Evolutionary conservation across 1,284 basidiomycete species (phyloP).

Genomic region (Apiotrichum gracile): DNA sequence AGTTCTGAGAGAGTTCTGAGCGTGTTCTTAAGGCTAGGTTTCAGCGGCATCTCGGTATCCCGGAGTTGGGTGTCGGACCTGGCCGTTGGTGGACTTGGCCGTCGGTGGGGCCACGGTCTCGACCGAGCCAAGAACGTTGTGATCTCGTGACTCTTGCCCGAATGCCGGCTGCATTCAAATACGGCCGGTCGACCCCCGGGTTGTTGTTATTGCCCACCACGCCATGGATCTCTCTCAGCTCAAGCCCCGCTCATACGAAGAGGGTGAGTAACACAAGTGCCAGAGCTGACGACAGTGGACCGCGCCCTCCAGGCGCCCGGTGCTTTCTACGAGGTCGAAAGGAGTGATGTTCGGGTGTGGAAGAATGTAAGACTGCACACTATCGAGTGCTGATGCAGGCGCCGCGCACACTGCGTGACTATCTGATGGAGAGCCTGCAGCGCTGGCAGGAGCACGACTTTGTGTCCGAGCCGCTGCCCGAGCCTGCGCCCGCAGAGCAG

Average conservation of each 20-base stretch:
- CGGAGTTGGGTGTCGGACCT: no score
- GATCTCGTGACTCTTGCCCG: no score
- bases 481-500: neutral
- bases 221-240: neutral
- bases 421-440: slow-evolving; percentile 15
- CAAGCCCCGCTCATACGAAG: neutral
- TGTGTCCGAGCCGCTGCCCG: neutral
- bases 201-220: no score
- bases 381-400: slow-evolving; percentile 14
- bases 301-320: slow-evolving; percentile 31
- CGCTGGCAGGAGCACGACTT: neutral
- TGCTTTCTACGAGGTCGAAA: slow-evolving; percentile 36
- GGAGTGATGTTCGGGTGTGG: slow-evolving; percentile 26
- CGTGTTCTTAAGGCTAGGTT: no score
- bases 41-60: no score
- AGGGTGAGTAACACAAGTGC: neutral
- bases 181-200: no score
- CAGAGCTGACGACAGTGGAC: slow-evolving; percentile 22
- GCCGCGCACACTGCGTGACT: slow-evolving; percentile 27
- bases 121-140: no score
- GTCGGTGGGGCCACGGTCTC: no score
- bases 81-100: no score
- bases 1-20: no score
- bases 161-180: no score
- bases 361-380: slow-evolving; percentile 27